Evolutionary conservation across 371 early-diverging fungal species (phyloP).

Genomic region (Dinochytrium kinnereticum): DNA sequence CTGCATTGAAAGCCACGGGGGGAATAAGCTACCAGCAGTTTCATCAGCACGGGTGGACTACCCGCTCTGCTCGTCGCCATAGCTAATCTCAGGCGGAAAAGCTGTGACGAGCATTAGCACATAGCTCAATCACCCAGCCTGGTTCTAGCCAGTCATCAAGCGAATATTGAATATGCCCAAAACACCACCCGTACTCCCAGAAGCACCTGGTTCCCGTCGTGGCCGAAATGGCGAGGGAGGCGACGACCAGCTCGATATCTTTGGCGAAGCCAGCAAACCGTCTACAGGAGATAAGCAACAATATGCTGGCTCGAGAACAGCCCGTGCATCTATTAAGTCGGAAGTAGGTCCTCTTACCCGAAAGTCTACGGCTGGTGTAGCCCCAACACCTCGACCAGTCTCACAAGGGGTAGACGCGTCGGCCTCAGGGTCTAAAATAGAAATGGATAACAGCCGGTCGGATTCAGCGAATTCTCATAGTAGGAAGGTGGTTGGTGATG

Average conservation of each 20-base stretch:
- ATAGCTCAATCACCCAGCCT: too few relatives aligned
- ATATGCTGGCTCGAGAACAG: not conserved
- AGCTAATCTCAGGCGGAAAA: too few relatives aligned
- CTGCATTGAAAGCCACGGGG: too few relatives aligned
- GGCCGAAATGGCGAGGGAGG: not conserved
- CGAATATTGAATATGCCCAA: too few relatives aligned
- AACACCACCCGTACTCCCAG: not conserved
- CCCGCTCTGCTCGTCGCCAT: too few relatives aligned
- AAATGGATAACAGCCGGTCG: not conserved
- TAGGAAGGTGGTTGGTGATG: not conserved
- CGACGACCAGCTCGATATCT: not conserved
- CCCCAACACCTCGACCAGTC: not conserved
- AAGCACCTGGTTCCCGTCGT: not conserved
- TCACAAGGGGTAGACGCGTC: not conserved
- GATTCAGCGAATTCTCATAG: not conserved
- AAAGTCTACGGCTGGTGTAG: not conserved
- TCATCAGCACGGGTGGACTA: too few relatives aligned
- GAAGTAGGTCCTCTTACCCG: not conserved
- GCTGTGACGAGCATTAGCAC: too few relatives aligned
- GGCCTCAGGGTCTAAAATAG: not conserved
- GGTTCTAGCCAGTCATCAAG: too few relatives aligned
- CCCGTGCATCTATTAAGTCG: not conserved
- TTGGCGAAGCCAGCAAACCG: slow-evolving; percentile 4
- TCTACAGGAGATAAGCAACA: not conserved
- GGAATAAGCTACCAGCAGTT: too few relatives aligned